phyloP scores from a whole-genome alignment of 2,329 filamentous ascomycete genomes.

The Pseudogymnoascus sp. region DNA sequence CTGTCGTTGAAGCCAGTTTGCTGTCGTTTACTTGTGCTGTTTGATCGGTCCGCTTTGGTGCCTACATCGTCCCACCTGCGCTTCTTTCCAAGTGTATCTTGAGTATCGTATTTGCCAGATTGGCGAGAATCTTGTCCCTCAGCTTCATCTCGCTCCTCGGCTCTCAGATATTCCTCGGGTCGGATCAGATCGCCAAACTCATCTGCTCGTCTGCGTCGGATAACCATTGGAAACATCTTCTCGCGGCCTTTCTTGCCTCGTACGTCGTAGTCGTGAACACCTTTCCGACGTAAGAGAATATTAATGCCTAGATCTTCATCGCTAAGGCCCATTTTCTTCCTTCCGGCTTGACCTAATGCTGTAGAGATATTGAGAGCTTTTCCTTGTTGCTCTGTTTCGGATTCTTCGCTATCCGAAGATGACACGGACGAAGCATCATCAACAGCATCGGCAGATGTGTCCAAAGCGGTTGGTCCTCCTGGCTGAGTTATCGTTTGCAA shows the following conservation, averaged over 20 bases:
- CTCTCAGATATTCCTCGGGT: conserved; percentile 86
- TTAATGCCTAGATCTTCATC: conserved; percentile 91
- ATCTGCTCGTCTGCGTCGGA: conserved; percentile 70
- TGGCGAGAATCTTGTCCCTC: conserved; percentile 57
- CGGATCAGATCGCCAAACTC: conserved; percentile 93
- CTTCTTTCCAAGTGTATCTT: conserved; percentile 76
- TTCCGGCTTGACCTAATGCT: conserved; percentile 71
- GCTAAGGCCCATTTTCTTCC: conserved; percentile 77
- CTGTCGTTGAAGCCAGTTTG: conserved; percentile 35
- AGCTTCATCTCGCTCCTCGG: conserved; percentile 77
- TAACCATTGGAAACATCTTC: conserved; percentile 80
- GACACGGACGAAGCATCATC: conserved; percentile 83
- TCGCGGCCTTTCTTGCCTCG: conserved; percentile 86
- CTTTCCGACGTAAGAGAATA: conserved; percentile 78
- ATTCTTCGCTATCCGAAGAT: conserved; percentile 79
- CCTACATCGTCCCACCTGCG: conserved; percentile 79
- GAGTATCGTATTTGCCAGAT: conserved; percentile 39
- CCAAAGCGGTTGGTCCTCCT: conserved; percentile 58
- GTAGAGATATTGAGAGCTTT: conserved; percentile 84
- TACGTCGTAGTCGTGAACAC: conserved; percentile 89
- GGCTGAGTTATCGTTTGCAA: conserved; percentile 73
- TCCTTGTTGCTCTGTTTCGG: conserved; percentile 83
- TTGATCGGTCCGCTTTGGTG: conserved; percentile 34
- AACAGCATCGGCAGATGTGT: conserved; percentile 63
- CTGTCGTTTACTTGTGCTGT: conserved; percentile 52